Conservation (phyloP, 2,329 filamentous ascomycete species). For the Fusarium lyarnte region DNA sequence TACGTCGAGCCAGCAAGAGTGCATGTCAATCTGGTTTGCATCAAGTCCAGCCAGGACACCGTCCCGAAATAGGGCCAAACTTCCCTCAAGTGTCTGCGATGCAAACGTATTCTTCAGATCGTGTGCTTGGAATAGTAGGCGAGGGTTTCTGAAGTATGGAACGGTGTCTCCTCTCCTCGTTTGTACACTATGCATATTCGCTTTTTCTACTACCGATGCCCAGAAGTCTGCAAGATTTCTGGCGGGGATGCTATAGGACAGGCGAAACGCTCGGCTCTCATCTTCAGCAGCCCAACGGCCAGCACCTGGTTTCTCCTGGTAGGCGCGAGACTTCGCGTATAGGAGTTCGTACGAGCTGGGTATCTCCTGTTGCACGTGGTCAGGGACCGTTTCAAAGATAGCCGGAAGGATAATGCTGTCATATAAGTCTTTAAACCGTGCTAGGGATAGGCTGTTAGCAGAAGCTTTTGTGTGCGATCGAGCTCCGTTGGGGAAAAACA, state of each 20-base stretch:
- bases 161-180: not conserved
- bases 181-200: not conserved
- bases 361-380: not conserved
- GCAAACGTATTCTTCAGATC: not conserved
- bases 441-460: too few species aligned
- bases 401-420: not conserved
- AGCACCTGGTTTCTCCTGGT: not conserved
- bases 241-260: not conserved
- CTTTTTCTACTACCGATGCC: not conserved
- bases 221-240: not conserved
- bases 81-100: not conserved
- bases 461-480: too few species aligned
- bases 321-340: not conserved
- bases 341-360: not conserved
- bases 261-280: not conserved
- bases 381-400: not conserved
- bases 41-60: not conserved
- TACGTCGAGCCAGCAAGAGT: constrained; percentile 6
- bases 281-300: not conserved
- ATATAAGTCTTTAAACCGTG: not conserved
- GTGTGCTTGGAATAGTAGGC: not conserved
- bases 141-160: not conserved
- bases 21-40: not conserved
- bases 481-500: too few species aligned
- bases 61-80: not conserved